phyloP scores from a whole-genome alignment of 1,284 basidiomycete genomes.

The Rhodotorula glutinis region DNA sequence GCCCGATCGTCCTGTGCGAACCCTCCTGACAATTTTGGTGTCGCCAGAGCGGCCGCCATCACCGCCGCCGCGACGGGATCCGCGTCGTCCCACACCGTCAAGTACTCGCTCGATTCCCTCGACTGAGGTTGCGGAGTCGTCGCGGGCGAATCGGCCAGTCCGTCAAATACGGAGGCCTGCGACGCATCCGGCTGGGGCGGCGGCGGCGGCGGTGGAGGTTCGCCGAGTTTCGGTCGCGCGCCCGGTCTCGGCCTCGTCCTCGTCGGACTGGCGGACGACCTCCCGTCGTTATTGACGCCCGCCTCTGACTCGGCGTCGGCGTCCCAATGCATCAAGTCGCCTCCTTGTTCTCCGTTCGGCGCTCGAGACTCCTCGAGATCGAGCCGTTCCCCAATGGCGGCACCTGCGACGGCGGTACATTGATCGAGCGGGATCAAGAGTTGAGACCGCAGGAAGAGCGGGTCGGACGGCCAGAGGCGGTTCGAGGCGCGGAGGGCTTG shows the following conservation, averaged over 20 bases:
- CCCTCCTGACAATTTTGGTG: too few species aligned
- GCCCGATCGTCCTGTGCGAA: too few species aligned
- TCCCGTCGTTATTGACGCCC: not conserved
- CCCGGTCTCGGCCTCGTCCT: too few species aligned
- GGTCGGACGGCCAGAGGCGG: slow-evolving; percentile 83
- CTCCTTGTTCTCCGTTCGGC: not conserved
- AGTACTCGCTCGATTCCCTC: slow-evolving; percentile 1
- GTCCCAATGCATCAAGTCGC: not conserved
- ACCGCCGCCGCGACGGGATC: too few species aligned
- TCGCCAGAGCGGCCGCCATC: too few species aligned
- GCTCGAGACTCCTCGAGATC: not conserved
- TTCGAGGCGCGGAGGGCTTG: slow-evolving; percentile 79
- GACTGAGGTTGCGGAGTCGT: not conserved
- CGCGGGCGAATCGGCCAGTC: too few species aligned
- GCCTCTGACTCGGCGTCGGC: not conserved
- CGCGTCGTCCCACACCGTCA: not conserved
- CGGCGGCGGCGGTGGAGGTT: not conserved
- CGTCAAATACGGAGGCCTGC: too few species aligned
- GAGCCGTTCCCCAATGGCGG: not conserved
- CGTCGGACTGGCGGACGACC: too few species aligned
- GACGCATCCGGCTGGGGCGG: not conserved
- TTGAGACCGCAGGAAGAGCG: slow-evolving; percentile 75
- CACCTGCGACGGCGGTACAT: slow-evolving; percentile 29
- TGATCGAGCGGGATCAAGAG: slow-evolving; percentile 69
- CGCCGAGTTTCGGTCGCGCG: not conserved